A percentile compares a stretch with the other conserved stretches of the same genome.
phyloP scores from a whole-genome alignment of 1,284 basidiomycete species.

The Termitomyces sp. region DNA sequence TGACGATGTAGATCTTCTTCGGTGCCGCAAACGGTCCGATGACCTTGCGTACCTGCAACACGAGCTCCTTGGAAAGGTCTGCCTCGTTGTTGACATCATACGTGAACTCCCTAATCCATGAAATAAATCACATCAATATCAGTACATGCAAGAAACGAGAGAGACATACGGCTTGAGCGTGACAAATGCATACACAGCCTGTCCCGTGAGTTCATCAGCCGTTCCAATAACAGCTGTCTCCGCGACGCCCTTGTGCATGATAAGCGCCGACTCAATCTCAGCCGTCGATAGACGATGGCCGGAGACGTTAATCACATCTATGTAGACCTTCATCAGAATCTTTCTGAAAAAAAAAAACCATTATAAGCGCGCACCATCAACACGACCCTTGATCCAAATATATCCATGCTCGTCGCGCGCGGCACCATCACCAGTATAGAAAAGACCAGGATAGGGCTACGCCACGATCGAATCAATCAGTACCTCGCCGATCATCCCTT shows the following conservation, averaged over 20 bases:
- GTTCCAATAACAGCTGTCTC: conserved; percentile 95
- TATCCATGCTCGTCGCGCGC: conserved; percentile 94
- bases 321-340: background rate
- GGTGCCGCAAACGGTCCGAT: conserved; percentile 96
- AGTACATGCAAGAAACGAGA: background rate
- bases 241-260: conserved; percentile 90
- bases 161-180: conserved; percentile 67
- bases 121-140: background rate
- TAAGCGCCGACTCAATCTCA: conserved; percentile 95
- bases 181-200: conserved; percentile 84
- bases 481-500: background rate
- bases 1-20: conserved; percentile 85
- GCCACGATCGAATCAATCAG: background rate
- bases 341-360: background rate
- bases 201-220: conserved; percentile 83
- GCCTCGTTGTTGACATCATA: conserved; percentile 68
- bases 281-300: conserved; percentile 96
- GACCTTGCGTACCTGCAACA: conserved; percentile 91
- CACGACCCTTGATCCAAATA: conserved; percentile 97
- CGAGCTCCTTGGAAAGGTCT: conserved; percentile 80
- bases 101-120: conserved; percentile 67
- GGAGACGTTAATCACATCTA: conserved; percentile 90
- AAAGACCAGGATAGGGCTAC: conserved; percentile 79
- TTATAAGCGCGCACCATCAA: conserved; percentile 73
- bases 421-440: conserved; percentile 97